Evolutionary conservation across 441 rosid genomes (phyloP).

Genomic region (Brassica hybrid): DNA sequence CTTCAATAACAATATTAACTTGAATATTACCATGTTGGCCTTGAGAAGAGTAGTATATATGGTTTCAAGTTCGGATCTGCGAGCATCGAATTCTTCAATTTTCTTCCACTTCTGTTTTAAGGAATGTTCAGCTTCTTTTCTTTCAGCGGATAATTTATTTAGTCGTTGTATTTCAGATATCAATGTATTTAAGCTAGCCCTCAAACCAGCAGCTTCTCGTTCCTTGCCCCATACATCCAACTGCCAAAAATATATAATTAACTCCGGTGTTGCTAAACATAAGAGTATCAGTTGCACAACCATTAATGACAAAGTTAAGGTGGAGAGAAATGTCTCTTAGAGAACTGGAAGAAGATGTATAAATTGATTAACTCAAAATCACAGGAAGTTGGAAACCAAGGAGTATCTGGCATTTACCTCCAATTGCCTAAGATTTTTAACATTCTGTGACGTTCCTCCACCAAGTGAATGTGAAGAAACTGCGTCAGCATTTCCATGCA

Average conservation of each 20-base stretch:
- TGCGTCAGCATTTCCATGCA: conserved; percentile 47
- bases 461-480: conserved; percentile 56
- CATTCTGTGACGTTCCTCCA: conserved; percentile 66
- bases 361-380: neutral
- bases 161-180: conserved; percentile 81
- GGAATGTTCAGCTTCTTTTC: conserved; percentile 92
- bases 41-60: conserved; percentile 77
- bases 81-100: conserved; percentile 89
- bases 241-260: conserved; percentile 47
- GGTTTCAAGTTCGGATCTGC: conserved; percentile 90
- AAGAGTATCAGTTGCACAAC: neutral
- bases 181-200: conserved; percentile 85
- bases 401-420: conserved; percentile 54
- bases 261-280: neutral
- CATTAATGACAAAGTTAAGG: neutral
- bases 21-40: conserved; percentile 72
- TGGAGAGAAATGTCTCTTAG: neutral
- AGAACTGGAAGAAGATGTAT: neutral
- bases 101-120: conserved; percentile 93
- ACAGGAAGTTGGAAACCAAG: conserved; percentile 1
- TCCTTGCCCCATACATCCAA: conserved; percentile 95
- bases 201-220: conserved; percentile 85
- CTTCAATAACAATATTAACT: neutral
- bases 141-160: conserved; percentile 85
- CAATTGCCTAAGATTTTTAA: conserved; percentile 75